Evolutionary conservation across 768 basidiomycete species (phyloP), one percentile per base, ranked within the genome.

Genomic region (Auriscalpium orientale): DNA sequence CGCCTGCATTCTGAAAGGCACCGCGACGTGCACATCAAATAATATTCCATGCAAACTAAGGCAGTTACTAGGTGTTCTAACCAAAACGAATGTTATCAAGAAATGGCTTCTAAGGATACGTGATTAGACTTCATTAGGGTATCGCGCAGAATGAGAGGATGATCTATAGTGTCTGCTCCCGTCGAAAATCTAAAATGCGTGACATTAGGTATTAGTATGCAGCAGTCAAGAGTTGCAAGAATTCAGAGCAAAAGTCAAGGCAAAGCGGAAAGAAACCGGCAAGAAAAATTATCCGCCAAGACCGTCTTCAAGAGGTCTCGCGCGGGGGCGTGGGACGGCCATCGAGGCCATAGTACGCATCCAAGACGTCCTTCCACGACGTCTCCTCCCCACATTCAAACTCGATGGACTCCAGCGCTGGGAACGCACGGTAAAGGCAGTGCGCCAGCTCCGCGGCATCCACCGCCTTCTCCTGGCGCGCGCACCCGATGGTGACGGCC

Each of bases 401-500:
- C 22, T 62, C 61, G 34, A 62, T 36, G 36, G 40, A 34, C 18
- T 51, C 45, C 18, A 62, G 56, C 13, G 50, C 50, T 1, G 61
- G 59, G 20, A 62, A 62, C 21, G 56, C 53, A n/a, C 53, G 53
- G 51, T 55, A 60, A 8, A 62, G 22, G 45, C 59, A 60, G 8
- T 60, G 56, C 11, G 61, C 61, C 16, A 62, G 54, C 15, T 44
- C 51, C 6, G 44, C 36, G 16, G 61, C 46, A 44, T 60, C 59
- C 47, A 60, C 47, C 34, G 46, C 55, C 50, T 53, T 50, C 18
- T 40, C 58, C 40, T 56, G 49, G 43, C 62, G 57, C 40, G 61
- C 58, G 53, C 61, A 63, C 21, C 65, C 65, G 34, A 66, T 49
- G 44, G 64, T 60, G 45, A 65, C 43, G 18, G 52, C 49, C 18